These are phyloP conservation scores for Immersiporthe knoxdaviesiana DNA, from an alignment of 2,329 filamentous ascomycete genomes.

Conservation along the genomic window DNA sequence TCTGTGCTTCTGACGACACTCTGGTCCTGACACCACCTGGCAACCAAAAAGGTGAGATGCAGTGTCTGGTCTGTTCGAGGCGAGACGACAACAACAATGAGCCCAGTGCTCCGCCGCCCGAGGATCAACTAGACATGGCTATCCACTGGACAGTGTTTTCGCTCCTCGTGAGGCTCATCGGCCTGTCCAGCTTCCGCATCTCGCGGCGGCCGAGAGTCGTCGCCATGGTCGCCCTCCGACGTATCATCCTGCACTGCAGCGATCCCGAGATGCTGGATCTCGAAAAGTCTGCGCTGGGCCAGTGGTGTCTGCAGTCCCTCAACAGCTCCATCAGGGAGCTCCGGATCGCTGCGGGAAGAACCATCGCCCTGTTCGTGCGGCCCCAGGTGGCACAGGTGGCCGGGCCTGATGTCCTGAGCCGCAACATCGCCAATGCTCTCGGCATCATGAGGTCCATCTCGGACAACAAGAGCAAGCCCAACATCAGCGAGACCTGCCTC, in stretches of 20 bases:
- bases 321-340: slow-evolving; percentile 85
- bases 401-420: slow-evolving; percentile 46
- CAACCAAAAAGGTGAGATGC: slow-evolving; percentile 15
- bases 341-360: slow-evolving; percentile 75
- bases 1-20: slow-evolving; percentile 58
- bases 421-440: slow-evolving; percentile 72
- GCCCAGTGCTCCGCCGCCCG: slow-evolving; percentile 18
- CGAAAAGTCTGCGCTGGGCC: slow-evolving; percentile 67
- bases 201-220: slow-evolving; percentile 67
- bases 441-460: slow-evolving; percentile 73
- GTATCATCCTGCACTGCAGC: slow-evolving; percentile 69
- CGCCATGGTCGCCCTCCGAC: slow-evolving; percentile 72
- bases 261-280: slow-evolving; percentile 66
- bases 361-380: slow-evolving; percentile 29
- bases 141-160: slow-evolving; percentile 45
- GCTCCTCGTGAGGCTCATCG: slow-evolving; percentile 52
- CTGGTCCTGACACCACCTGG: slow-evolving; percentile 37
- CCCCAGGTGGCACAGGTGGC: slow-evolving; percentile 9
- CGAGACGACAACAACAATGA: background rate
- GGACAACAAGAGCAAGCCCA: slow-evolving; percentile 67
- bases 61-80: slow-evolving; percentile 35
- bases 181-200: slow-evolving; percentile 50
- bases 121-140: slow-evolving; percentile 31
- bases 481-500: slow-evolving; percentile 81
- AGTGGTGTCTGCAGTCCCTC: slow-evolving; percentile 81